Base-by-base conservation (phyloP, 2,329 filamentous ascomycete genomes). In the Neoarthrinium moseri region DNA sequence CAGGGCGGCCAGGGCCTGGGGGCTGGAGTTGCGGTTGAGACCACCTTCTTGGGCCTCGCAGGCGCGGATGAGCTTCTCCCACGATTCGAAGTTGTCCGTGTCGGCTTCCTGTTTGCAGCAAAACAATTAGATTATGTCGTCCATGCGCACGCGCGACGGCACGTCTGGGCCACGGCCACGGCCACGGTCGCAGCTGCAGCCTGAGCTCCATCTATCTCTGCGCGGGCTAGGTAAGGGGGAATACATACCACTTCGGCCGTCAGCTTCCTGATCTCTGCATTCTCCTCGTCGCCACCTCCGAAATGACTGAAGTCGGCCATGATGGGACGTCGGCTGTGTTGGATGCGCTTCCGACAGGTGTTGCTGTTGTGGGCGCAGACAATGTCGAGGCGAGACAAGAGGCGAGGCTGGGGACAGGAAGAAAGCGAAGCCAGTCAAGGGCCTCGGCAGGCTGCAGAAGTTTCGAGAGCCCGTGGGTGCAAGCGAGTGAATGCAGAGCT, bases 11-110 rank as follows among this genome's bases (percentile, higher is more conserved):
- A 99, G 91, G 22, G 94, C 89, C 62, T 95, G 89, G 1, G 94
- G 91, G 64, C 89, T 96, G 33, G 94, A 97, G 71, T 99, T 99
- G 58, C 94, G 87, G 65, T 95, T 96, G 52, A 99, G 80, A 47
- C 92, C 94, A 50, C 91, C 92, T 63, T 99, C 94, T 52, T 96
- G 84, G 41, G 78, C 77, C 66, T 96, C 90, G 55, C 86, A 89
- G 40, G 86, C 84, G 58, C 84, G 84, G 55, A 96, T 84, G 46
- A 97, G 81, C 67, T 90, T 92, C 69, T 97, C 92, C 94, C 94
- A 99, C 50, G 81, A 80, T 58, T 96, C 92, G 61, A 96, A 97
- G 62, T 89, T 91, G 67, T 99, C 94, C 11, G 89, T 80, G 55
- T 96, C 89, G 56, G 70, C 65, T 51, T 83, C 78, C 80, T 83